phyloP scores from a whole-genome alignment of 768 basidiomycete species.

The Cystobasidium tubakii region DNA sequence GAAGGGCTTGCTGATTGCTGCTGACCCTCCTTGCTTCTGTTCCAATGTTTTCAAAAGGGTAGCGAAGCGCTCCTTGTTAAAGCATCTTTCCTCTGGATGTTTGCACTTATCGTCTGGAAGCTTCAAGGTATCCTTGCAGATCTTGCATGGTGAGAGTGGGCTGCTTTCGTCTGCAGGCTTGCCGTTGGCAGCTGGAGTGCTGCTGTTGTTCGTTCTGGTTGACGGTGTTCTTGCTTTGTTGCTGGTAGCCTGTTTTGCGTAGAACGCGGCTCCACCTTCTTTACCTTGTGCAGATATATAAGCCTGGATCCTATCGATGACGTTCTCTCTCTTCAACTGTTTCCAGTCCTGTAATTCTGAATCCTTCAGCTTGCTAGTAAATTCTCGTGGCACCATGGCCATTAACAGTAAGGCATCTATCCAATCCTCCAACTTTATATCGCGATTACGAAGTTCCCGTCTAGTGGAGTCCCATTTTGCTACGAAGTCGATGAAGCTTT shows the following conservation, averaged over 20 bases:
- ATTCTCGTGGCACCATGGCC: conserved; percentile 4
- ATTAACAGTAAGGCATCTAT: background rate
- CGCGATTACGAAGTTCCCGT: background rate
- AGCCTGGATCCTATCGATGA: background rate
- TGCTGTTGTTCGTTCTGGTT: background rate
- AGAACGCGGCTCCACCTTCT: background rate
- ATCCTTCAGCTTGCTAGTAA: background rate
- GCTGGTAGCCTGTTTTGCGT: background rate
- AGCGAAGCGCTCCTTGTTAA: background rate
- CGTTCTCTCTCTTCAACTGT: conserved; percentile 3
- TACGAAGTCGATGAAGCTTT: background rate
- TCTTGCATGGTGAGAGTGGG: background rate
- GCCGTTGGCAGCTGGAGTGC: too few relatives aligned
- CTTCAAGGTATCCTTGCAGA: background rate
- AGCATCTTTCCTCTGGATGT: background rate
- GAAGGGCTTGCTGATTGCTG: too few relatives aligned
- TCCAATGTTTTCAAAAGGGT: background rate
- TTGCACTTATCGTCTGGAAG: background rate
- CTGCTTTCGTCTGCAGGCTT: background rate
- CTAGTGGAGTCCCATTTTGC: background rate
- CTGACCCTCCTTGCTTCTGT: too few relatives aligned
- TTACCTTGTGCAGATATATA: background rate
- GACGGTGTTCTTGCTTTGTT: background rate
- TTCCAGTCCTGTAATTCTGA: background rate
- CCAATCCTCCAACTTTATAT: conserved; percentile 2